Conservation (phyloP, 1,284 basidiomycete genomes). For the Agaricales sp. region DNA sequence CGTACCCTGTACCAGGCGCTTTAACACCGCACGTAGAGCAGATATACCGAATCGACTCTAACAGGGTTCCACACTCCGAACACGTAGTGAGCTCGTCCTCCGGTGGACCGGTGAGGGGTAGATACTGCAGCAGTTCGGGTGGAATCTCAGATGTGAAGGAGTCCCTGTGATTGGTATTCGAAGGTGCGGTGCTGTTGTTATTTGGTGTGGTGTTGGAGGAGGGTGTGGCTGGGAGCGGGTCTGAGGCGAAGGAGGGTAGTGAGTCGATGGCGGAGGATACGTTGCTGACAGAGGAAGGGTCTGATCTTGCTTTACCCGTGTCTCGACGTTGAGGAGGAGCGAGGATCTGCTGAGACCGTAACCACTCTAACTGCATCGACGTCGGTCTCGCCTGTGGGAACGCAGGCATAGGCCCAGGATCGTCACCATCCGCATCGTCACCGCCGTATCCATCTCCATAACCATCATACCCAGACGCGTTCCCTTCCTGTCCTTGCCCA, state of each 20-base stretch:
- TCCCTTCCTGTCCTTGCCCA: too few relatives aligned
- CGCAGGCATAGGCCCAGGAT: conserved; percentile 11
- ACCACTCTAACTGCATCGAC: conserved; percentile 54
- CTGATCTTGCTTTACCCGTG: conserved; percentile 8
- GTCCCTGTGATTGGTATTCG: conserved; percentile 15
- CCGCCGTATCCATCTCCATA: conserved; percentile 22
- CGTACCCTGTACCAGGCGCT: conserved; percentile 33
- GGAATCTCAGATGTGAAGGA: conserved; percentile 28
- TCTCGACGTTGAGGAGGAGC: conserved; percentile 12
- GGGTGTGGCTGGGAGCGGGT: neutral
- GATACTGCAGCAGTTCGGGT: conserved; percentile 44
- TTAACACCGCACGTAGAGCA: conserved; percentile 81
- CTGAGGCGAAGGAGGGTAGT: neutral
- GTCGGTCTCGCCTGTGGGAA: conserved; percentile 34
- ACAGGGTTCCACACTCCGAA: conserved; percentile 63
- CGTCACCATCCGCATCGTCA: conserved; percentile 15
- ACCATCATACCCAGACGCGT: conserved; percentile 44
- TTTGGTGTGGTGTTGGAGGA: conserved; percentile 11
- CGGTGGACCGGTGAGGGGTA: conserved; percentile 39
- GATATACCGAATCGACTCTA: conserved; percentile 79
- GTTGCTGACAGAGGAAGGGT: conserved; percentile 12
- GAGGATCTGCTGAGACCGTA: conserved; percentile 35
- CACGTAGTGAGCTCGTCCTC: conserved; percentile 67
- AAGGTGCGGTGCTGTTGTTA: conserved; percentile 16
- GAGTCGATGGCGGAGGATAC: neutral